Evolutionary conservation across 202 grass and related monocot species (phyloP).

Genomic region (Setaria italica): DNA sequence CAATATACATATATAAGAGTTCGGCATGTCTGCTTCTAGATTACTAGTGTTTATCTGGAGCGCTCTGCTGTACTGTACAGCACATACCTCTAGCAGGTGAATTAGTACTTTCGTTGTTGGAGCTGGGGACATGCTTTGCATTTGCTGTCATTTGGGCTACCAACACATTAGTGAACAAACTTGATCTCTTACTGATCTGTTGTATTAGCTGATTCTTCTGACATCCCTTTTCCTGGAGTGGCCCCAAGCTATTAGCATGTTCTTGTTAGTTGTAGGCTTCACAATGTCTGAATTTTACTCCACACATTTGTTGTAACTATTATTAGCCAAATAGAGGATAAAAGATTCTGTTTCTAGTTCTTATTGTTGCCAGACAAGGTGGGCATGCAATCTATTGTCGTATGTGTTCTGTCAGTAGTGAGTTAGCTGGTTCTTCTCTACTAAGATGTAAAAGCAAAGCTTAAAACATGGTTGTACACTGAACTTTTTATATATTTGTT

Average conservation of each 20-base stretch:
- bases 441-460: conserved; percentile 19
- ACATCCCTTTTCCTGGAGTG: not conserved
- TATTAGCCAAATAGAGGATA: not conserved
- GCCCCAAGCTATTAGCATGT: not conserved
- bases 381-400: not conserved
- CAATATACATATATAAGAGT: not conserved
- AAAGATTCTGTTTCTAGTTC: not conserved
- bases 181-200: not conserved
- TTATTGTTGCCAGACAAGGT: not conserved
- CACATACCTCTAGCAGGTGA: not conserved
- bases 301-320: not conserved
- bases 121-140: not conserved
- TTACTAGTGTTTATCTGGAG: not conserved
- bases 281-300: not conserved
- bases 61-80: not conserved
- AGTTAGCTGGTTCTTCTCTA: conserved; percentile 11
- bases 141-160: conserved; percentile 3
- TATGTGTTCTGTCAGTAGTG: not conserved
- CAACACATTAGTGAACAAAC: not conserved
- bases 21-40: not conserved
- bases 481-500: conserved; percentile 4
- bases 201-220: not conserved
- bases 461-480: not conserved
- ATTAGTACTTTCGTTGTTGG: not conserved
- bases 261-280: conserved; percentile 20